Evolutionary conservation across 1,284 basidiomycete genomes (phyloP), one percentile per base, ranked within the genome.

Genomic region (Cerrena zonata): DNA sequence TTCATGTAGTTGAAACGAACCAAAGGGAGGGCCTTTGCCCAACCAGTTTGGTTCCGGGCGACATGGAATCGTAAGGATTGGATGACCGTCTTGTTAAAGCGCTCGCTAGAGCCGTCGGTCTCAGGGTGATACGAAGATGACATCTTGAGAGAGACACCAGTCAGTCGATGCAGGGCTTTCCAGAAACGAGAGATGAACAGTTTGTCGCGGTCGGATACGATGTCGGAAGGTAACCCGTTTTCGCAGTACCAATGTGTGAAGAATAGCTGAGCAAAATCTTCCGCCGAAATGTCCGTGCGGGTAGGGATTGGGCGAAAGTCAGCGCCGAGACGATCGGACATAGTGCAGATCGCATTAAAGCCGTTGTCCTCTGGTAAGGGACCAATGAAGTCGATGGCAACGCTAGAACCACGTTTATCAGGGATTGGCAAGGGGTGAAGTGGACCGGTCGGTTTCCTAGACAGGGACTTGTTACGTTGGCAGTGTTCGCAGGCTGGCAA

Each of bases 341-440:
- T 51, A 0, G 73, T 66, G 4, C 62, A 59, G 0, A 76, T 63
- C 49, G 62, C 61, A 55, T 77, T 67, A 52, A 62, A 74, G 0
- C 58, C 54, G 0, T 67, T 61, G 47, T 71, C 52, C 4, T 56
- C 47, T 0, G 69, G 74, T 0, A 77, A 52, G 0, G 69, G 71
- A 2, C 73, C 71, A 0, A 77, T 65, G 49, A 76, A 75, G 46
- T 78, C 74, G 10, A 77, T 66, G 0, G 68, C 66, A 2, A 77
- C 66, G 67, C 38, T 47, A 15, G 53, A 34, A 7, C 47, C 48
- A n/a, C 61, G 59, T 0, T 40, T 27, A 2, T 53, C 48, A 1
- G 63, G 64, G 2, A 68, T 49, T 1, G 62, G 57, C 0, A 64
- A 55, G 1, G 58, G 58, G 44, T 65, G 59, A 3, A 65, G 44